A percentile compares a stretch with the other conserved stretches of the same genome.
These are phyloP conservation scores for Gracilariopsis chorda DNA, from an alignment of 23 red algal species.

Conservation along the genomic window DNA sequence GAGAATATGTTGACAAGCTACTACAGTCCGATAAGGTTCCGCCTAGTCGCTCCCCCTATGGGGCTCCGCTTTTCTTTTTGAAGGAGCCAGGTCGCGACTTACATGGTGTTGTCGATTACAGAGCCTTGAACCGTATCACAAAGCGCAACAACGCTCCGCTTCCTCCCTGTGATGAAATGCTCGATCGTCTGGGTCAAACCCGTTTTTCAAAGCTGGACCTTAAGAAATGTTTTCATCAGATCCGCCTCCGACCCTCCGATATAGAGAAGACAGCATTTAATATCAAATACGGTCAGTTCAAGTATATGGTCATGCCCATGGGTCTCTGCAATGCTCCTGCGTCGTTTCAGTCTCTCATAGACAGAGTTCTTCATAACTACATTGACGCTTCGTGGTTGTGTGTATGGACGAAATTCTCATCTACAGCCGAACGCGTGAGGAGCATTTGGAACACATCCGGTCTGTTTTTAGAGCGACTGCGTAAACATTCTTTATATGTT, in stretches of 20 bases:
- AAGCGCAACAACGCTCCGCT: constrained; percentile 1
- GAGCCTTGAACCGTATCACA: constrained; percentile 1
- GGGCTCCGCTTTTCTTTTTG: too few relatives aligned
- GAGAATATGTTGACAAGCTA: not conserved
- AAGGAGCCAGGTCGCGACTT: not conserved
- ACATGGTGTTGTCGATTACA: constrained; percentile 19
- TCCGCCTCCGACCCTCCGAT: not conserved
- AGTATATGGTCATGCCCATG: constrained; percentile 2
- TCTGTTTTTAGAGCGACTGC: not conserved
- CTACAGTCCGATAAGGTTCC: not conserved
- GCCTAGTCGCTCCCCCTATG: too few relatives aligned
- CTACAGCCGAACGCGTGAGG: not conserved
- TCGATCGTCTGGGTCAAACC: not conserved
- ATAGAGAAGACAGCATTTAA: constrained; percentile 31
- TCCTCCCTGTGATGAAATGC: not conserved
- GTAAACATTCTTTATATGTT: not conserved
- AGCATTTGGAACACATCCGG: not conserved
- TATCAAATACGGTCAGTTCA: not conserved
- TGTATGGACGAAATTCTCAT: constrained; percentile 22
- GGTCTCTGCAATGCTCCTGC: not conserved
- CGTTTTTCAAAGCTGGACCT: not conserved
- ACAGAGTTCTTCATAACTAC: not conserved
- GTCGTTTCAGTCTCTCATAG: constrained; percentile 8
- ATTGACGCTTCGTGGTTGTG: constrained; percentile 10
- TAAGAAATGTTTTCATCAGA: not conserved